Evolutionary conservation across 2,329 filamentous ascomycete genomes (phyloP), one percentile per base, ranked within the genome.

Genomic region (Colletotrichum shisoi): DNA sequence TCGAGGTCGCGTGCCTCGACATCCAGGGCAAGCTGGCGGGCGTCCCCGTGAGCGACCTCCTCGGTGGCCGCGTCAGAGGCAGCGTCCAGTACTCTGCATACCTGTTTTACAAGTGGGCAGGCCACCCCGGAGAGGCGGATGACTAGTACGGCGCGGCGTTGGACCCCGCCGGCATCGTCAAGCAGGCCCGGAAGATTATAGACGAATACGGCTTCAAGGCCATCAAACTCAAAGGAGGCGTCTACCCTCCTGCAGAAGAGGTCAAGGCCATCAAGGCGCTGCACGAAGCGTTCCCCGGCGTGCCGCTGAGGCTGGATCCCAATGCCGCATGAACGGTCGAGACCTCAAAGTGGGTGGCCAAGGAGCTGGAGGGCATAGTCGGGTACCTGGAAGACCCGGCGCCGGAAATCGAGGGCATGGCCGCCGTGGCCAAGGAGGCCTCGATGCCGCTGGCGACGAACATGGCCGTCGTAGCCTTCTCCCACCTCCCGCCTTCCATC

Each of bases 151-250:
- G 78, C 2, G 62, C 73, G 6, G 79, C 78, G 0, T 72, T 81
- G 0, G 75, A 79, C 34, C 70, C 78, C 0, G 71, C 71, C 1
- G 76, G 77, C 1, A 57, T 79, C 0, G 75, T 79, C 0, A 74
- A 71, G 19, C 78, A 79, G 51, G 77, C 78, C 8, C 70, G 64
- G 13, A 78, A 75, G 67, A 79, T 78, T 51, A 79, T 79, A 8
- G 74, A 74, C n/a, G 77, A 80, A 61, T 81, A 79, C 67, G 77
- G 78, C 1, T 80, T 81, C 73, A 78, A 77, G 39, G 79, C 78
- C 3, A 79, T 80, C 68, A 80, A 81, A 58, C 75, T 80, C 57
- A 81, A 81, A 63, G 78, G 79, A 0, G 79, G 79, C 9, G 79
- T 81, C 0, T 80, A 78, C 37, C 73, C 77, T 1, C 79, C 79